Conservation (phyloP, 2,329 filamentous ascomycete species). For the Fusarium temperatum region DNA sequence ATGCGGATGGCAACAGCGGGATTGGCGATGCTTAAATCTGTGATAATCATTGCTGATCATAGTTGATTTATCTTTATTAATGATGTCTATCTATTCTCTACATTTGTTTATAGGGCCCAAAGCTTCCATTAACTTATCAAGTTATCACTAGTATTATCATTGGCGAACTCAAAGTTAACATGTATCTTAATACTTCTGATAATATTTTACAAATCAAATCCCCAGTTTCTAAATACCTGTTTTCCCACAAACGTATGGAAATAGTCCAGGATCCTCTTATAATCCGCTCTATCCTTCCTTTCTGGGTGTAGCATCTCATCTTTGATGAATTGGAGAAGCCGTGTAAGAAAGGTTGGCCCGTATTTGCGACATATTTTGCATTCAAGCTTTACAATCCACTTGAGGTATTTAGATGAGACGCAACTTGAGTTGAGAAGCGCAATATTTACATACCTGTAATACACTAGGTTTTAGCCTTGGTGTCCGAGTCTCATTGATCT, state of each 20-base stretch:
- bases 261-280: too few relatives aligned
- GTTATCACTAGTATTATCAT: too few relatives aligned
- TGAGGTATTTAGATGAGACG: neutral
- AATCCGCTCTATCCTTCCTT: neutral
- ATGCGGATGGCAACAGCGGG: neutral
- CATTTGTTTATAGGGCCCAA: neutral
- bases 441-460: neutral
- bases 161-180: fast-evolving
- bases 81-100: too few relatives aligned
- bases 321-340: neutral
- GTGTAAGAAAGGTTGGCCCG: fast-evolving
- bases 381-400: neutral
- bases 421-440: neutral
- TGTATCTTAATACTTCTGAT: neutral
- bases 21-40: neutral
- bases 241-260: neutral
- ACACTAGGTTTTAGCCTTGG: neutral
- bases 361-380: fast-evolving
- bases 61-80: neutral
- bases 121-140: neutral
- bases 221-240: neutral
- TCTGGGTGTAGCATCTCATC: neutral
- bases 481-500: neutral
- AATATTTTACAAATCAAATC: neutral
- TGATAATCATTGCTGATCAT: neutral